phyloP scores from a whole-genome alignment of 352 stramenopile genomes.

The Blastocystis sp. region DNA sequence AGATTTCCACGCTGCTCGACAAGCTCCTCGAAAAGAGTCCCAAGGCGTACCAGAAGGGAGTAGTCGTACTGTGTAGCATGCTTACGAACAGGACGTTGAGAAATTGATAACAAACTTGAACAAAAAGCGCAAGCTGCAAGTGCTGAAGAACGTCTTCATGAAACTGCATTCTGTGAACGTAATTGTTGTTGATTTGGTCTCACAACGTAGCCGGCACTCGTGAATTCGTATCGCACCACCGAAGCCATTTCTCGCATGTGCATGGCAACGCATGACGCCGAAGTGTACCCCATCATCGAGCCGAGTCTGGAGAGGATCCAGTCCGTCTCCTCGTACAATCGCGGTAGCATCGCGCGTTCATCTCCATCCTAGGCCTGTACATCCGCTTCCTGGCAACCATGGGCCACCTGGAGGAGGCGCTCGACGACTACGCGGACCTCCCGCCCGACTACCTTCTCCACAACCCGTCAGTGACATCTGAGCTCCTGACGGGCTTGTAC shows the following conservation, averaged over 20 bases:
- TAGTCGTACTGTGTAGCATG: neutral
- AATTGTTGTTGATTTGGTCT: neutral
- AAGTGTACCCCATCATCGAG: neutral
- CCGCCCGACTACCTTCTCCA: slow-evolving; percentile 2
- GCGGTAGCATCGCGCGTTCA: neutral
- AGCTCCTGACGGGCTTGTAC: slow-evolving; percentile 11
- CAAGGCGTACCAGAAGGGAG: neutral
- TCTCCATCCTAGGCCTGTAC: neutral
- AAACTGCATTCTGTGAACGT: slow-evolving; percentile 49
- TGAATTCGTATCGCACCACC: slow-evolving; percentile 5
- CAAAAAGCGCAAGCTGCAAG: slow-evolving; percentile 37
- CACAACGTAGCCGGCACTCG: neutral
- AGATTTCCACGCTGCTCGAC: slow-evolving; percentile 7
- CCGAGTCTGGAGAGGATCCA: neutral
- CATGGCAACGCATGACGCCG: neutral
- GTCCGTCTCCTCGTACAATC: slow-evolving; percentile 5
- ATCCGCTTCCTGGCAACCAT: slow-evolving; percentile 32
- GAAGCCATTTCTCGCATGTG: slow-evolving; percentile 21
- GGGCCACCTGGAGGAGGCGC: slow-evolving; percentile 3
- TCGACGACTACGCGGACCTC: slow-evolving; percentile 24
- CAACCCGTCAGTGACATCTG: slow-evolving; percentile 24
- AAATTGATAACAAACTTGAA: slow-evolving; percentile 25
- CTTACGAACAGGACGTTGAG: neutral
- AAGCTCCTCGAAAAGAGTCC: slow-evolving; percentile 5
- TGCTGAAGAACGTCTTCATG: slow-evolving; percentile 1